Evolutionary conservation across 495 filamentous ascomycete species (phyloP), one percentile per base, ranked within the genome.

Genomic region (Xylaria longipes): DNA sequence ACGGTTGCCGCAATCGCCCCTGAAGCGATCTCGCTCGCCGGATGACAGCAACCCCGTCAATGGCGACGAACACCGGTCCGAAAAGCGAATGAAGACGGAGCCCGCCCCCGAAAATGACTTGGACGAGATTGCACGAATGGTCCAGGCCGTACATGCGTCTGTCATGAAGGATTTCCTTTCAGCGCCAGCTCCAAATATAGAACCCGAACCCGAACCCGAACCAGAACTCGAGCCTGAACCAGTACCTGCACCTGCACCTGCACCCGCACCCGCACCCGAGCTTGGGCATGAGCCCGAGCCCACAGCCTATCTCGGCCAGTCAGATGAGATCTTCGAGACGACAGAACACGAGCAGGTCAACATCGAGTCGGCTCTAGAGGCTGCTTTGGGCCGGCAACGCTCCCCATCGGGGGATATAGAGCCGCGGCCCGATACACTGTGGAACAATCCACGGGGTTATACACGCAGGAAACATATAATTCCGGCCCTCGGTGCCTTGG

Each of bases 401-500:
- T 64, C 73, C 3, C 67, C 61, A 48, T 72, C 75, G 7, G 58
- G 46, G 11, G 77, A 77, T 27, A 11, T 52, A 25, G 73, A 79
- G 12, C 69, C 72, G 25, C 67, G 72, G 15, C 72, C 75, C 1
- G 77, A 79, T 64, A 74, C 75, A 33, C 41, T 79, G 12, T 79
- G 77, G 77, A 77, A 71, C 58, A 79, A 79, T 22, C 77, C 77
- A 31, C 64, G 71, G 68, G 71, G 77, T 48, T 79, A 74, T 62
- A 79, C 75, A 12, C 77, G 77, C 8, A 74, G 77, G 50, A 79
- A 77, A 45, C 77, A 79, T 72, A 76, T 77, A 12, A 79, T 85
- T 57, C 84, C 83, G n/a, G 73, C 79, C 8, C 66, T 85, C 57
- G 82, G 83, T 54, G 84, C 80, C 43, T 48, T 85, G 45, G 78